Evolutionary conservation across 495 filamentous ascomycete genomes (phyloP), one percentile per base, ranked within the genome.

Genomic region (Aspergillus bertholletiae): DNA sequence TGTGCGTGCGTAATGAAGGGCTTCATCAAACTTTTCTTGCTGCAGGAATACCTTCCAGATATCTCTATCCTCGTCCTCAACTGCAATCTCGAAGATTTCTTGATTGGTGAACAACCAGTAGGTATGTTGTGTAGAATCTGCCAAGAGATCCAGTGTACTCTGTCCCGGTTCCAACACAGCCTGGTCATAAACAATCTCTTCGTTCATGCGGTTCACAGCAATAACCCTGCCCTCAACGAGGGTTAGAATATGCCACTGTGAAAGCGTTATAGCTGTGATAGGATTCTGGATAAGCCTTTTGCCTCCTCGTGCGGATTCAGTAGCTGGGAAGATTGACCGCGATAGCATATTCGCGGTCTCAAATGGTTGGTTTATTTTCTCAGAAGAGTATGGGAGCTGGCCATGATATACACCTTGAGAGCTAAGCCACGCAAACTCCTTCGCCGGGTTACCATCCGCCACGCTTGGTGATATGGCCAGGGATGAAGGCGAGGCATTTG

Each of bases 61-160:
- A 73, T 97, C 92, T 59, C 93, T 74, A 60, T 93, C 90, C 64
- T 98, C 95, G 45, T 97, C 90, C 21, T 82, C 85, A 17, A 89
- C 87, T 9, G 91, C 89, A 43, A 98, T 88, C 73, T 98, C 95
- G 61, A 88, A 96, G 47, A 98, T 96, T 55, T 94, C 90, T 53
- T 87, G 76, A 5, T 80, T 77, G 1, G 95, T 97, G 64, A 97
- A 96, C 17, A 97, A 81, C 94, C 94, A 98, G 64, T 89, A 97
- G 1, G 94, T 98, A 55, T 90, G 92, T 74, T 97, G 95, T 60
- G 90, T 91, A 27, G 86, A 78, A 68, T 98, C 94, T 5, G 90
- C 85, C 60, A 88, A 84, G 18, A 98, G 80, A 23, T 89, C 91
- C 32, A 97, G 70, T 8, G 84, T 84, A 55, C 78, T 84, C 51